Evolutionary conservation across 306 rosid species (phyloP).

Genomic region (Cucumis melo): DNA sequence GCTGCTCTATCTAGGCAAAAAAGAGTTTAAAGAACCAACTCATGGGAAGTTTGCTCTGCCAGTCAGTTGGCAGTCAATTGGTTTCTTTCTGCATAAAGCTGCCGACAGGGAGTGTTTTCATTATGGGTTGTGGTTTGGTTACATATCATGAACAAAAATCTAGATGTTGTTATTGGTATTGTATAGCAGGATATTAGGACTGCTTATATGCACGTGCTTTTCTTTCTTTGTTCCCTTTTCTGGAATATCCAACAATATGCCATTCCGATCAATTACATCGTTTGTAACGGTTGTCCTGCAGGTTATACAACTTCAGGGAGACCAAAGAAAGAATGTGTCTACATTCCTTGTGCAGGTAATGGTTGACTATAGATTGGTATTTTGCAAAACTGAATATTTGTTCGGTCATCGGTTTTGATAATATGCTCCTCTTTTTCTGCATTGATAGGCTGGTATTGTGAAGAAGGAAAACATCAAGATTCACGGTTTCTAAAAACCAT

Average conservation of each 20-base stretch:
- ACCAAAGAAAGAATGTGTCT: conserved; percentile 39
- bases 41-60: not conserved
- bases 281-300: conserved; percentile 1
- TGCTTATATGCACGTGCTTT: not conserved
- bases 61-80: not conserved
- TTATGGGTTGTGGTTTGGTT: not conserved
- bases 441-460: conserved; percentile 30
- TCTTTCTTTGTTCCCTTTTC: not conserved
- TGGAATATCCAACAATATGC: no score
- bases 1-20: not conserved
- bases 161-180: not conserved
- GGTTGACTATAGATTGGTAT: not conserved
- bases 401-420: not conserved
- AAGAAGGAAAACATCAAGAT: conserved; percentile 37
- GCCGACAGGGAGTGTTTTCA: not conserved
- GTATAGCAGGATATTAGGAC: not conserved
- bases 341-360: conserved; percentile 34
- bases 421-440: not conserved
- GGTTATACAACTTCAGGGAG: conserved; percentile 45
- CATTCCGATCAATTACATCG: not conserved
- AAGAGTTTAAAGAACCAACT: not conserved
- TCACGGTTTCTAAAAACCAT: conserved; percentile 26
- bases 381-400: not conserved
- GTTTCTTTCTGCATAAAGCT: not conserved
- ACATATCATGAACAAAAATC: not conserved